Evolutionary conservation across 257 asterid species (phyloP).

Genomic region (Solanum peruvianum): DNA sequence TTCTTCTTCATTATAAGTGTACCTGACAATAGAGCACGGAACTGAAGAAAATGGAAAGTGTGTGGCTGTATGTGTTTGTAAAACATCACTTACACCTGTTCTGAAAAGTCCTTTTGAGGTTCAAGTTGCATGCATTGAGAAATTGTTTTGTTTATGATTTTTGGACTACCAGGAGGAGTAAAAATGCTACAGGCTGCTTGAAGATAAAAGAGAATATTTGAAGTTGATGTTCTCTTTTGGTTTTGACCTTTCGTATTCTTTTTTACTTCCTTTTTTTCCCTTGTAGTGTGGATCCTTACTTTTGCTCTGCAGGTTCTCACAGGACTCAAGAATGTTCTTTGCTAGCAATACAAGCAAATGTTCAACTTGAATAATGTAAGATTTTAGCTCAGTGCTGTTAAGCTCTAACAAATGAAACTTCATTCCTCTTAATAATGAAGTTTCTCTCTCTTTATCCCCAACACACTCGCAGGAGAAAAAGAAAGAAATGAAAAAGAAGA

Average conservation of each 20-base stretch:
- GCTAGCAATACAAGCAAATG: conserved; percentile 84
- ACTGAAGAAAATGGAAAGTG: not conserved
- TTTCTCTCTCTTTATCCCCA: no score
- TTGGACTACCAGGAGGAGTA: not conserved
- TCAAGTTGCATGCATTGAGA: not conserved
- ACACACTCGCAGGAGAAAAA: no score
- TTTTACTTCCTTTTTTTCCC: not conserved
- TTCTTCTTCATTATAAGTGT: conserved; percentile 44
- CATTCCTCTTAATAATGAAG: not conserved
- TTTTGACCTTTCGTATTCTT: not conserved
- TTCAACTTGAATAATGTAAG: conserved; percentile 71
- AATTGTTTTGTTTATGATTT: not conserved
- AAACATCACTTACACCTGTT: not conserved
- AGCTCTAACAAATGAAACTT: not conserved
- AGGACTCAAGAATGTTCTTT: conserved; percentile 76
- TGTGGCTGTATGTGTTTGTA: not conserved
- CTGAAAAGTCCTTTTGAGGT: not conserved
- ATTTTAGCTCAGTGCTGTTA: not conserved
- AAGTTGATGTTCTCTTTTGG: not conserved
- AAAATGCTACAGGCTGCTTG: not conserved
- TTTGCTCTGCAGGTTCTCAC: conserved; percentile 54
- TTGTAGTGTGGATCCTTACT: not conserved
- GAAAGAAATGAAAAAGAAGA: no score
- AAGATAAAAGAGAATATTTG: not conserved
- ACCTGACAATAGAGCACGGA: conserved; percentile 60